phyloP scores from a whole-genome alignment of 2,329 filamentous ascomycete species.

The Clarireedia hainanense region DNA sequence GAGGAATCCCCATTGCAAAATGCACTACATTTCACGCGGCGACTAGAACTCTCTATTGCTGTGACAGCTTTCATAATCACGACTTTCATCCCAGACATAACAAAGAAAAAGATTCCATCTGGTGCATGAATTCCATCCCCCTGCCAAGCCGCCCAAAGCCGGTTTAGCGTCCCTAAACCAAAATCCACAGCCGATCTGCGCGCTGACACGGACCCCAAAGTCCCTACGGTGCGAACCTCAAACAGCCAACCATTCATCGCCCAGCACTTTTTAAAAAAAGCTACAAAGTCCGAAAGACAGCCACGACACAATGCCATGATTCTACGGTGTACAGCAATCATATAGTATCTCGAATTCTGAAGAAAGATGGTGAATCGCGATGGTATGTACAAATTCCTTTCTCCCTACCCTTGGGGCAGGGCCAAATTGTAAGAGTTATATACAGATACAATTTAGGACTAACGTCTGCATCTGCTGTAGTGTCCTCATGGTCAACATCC shows the following conservation, averaged over 20 bases:
- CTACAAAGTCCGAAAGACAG: background rate
- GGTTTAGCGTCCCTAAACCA: too few relatives aligned
- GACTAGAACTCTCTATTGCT: too few relatives aligned
- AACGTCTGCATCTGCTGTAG: background rate
- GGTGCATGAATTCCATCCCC: too few relatives aligned
- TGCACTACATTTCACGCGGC: too few relatives aligned
- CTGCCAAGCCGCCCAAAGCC: too few relatives aligned
- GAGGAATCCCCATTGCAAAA: too few relatives aligned
- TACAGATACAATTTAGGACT: background rate
- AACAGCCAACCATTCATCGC: background rate
- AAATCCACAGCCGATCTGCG: too few relatives aligned
- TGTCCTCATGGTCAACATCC: slow-evolving; percentile 15
- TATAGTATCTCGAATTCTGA: slow-evolving; percentile 2
- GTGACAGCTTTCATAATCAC: too few relatives aligned
- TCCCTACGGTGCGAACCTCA: background rate
- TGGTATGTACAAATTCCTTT: background rate
- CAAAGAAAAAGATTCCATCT: too few relatives aligned
- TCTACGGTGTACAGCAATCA: background rate
- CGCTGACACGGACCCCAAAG: too few relatives aligned
- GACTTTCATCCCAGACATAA: too few relatives aligned
- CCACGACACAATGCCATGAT: slow-evolving; percentile 1
- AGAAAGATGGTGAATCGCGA: slow-evolving; percentile 9
- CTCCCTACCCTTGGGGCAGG: background rate
- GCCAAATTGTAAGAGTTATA: too few relatives aligned
- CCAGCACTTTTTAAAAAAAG: background rate